Percentiles rank a stretch among this genome's conserved stretches.
phyloP scores from a whole-genome alignment of 495 filamentous ascomycete genomes.

The Xylaria bambusicola region DNA sequence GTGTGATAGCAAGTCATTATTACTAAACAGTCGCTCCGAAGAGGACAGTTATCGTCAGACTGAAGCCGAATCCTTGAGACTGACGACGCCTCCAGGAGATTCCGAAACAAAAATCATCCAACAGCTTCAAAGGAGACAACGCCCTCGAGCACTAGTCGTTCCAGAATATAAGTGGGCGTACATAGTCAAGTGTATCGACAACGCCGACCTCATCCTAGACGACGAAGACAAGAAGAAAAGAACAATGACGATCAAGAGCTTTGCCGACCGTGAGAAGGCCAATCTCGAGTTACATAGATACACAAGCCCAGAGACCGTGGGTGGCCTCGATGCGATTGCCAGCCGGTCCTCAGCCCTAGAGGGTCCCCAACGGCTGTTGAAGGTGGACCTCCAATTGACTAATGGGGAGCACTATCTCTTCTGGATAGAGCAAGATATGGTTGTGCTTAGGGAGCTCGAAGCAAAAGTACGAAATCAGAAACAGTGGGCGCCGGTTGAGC shows the following conservation, averaged over 20 bases:
- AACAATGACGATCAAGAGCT: not conserved
- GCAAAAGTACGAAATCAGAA: not conserved
- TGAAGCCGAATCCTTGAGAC: not conserved
- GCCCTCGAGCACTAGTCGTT: not conserved
- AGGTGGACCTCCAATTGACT: not conserved
- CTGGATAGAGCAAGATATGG: slow-evolving; percentile 10
- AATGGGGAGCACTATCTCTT: not conserved
- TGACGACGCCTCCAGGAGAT: not conserved
- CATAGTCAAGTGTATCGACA: slow-evolving; percentile 4
- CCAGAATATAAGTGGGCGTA: slow-evolving; percentile 6
- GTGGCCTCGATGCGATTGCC: not conserved
- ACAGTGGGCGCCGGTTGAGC: not conserved
- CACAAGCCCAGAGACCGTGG: not conserved
- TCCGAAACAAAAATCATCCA: not conserved
- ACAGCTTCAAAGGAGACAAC: not conserved
- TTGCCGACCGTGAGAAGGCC: slow-evolving; percentile 15
- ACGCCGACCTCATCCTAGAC: not conserved
- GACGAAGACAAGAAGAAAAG: not conserved
- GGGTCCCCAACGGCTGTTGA: slow-evolving; percentile 4
- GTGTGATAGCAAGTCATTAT: too few relatives aligned
- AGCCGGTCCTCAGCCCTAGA: not conserved
- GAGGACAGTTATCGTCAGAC: too few relatives aligned
- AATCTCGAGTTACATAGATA: slow-evolving; percentile 17
- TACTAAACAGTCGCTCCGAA: too few relatives aligned
- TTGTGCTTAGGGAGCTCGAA: not conserved